A percentile compares a stretch with the other conserved stretches of the same genome.
phyloP scores from a whole-genome alignment of 2,329 filamentous ascomycete species.

The Colletotrichum destructivum region DNA sequence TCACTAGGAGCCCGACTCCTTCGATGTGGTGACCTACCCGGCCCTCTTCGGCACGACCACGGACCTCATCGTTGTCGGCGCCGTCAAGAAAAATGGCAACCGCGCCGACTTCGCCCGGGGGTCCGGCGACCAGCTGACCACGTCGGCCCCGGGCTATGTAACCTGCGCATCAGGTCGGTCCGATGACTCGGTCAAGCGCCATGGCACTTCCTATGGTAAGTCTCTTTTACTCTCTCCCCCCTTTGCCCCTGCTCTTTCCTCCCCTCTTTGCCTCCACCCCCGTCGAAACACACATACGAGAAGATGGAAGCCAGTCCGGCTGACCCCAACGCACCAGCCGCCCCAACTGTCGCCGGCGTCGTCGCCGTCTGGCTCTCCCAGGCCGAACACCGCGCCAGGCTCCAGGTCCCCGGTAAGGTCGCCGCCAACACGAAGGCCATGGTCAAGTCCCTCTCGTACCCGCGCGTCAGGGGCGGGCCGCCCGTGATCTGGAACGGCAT shows the following conservation, averaged over 20 bases:
- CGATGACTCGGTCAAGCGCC: background rate
- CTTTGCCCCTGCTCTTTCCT: too few relatives aligned
- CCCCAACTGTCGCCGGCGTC: slow-evolving; percentile 21
- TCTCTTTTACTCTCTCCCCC: too few relatives aligned
- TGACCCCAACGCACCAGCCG: background rate
- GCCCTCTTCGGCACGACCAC: slow-evolving; percentile 18
- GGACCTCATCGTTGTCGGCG: slow-evolving; percentile 32
- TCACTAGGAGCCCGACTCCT: background rate
- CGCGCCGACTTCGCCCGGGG: slow-evolving; percentile 22
- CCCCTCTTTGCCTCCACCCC: too few relatives aligned
- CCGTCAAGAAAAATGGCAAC: slow-evolving; percentile 4
- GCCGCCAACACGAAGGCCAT: slow-evolving; percentile 27
- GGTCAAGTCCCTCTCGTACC: slow-evolving; percentile 19
- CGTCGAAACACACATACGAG: fast-evolving
- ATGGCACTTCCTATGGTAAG: slow-evolving; percentile 23
- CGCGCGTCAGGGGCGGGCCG: slow-evolving; percentile 1
- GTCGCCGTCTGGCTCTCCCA: slow-evolving; percentile 35
- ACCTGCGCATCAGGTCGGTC: background rate
- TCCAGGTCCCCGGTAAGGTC: slow-evolving; percentile 20
- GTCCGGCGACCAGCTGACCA: slow-evolving; percentile 15
- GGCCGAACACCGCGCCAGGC: background rate
- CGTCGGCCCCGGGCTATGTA: slow-evolving; percentile 9
- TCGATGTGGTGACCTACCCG: slow-evolving; percentile 11
- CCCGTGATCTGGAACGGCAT: slow-evolving; percentile 32
- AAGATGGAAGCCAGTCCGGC: too few relatives aligned